Percentiles rank a stretch among this genome's conserved stretches.
These are phyloP conservation scores for Cladophialophora immunda DNA, from an alignment of 2,329 filamentous ascomycete genomes.

Conservation along the genomic window DNA sequence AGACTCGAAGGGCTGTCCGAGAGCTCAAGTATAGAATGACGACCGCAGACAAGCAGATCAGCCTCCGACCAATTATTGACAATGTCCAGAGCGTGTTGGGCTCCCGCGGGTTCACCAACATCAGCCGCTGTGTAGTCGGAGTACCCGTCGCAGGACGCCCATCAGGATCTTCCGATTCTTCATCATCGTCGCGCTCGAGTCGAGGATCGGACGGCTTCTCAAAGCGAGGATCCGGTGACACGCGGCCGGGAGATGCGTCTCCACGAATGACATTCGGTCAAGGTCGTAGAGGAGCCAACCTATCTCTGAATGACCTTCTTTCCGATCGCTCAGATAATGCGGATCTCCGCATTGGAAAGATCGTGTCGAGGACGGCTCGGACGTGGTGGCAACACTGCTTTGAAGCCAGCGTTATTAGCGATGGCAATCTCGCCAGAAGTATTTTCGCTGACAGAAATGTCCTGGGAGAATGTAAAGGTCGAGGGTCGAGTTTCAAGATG, in stretches of 20 bases:
- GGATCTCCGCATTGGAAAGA: slow-evolving; percentile 88
- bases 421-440: slow-evolving; percentile 63
- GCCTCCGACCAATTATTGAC: slow-evolving; percentile 58
- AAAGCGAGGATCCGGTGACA: slow-evolving; percentile 43
- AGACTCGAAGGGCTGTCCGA: slow-evolving; percentile 55
- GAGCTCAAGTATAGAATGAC: slow-evolving; percentile 57
- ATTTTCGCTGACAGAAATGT: slow-evolving; percentile 82
- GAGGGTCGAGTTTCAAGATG: slow-evolving; percentile 86
- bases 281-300: slow-evolving; percentile 45
- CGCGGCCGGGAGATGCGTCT: slow-evolving; percentile 28
- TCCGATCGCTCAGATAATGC: slow-evolving; percentile 73
- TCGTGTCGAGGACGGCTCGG: slow-evolving; percentile 87
- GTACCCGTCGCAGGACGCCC: slow-evolving; percentile 58
- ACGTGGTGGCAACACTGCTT: slow-evolving; percentile 99
- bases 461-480: slow-evolving; percentile 83
- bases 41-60: slow-evolving; percentile 52
- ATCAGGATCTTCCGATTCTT: slow-evolving; percentile 52
- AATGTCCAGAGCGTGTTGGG: slow-evolving; percentile 57
- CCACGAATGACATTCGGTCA: slow-evolving; percentile 38
- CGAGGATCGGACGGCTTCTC: slow-evolving; percentile 45
- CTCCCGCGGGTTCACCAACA: slow-evolving; percentile 56
- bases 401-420: slow-evolving; percentile 69
- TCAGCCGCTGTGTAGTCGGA: slow-evolving; percentile 59
- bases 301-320: slow-evolving; percentile 74
- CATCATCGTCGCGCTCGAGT: slow-evolving; percentile 42